Evolutionary conservation across 1,284 basidiomycete genomes (phyloP).

Genomic region (Vanrija humicola): DNA sequence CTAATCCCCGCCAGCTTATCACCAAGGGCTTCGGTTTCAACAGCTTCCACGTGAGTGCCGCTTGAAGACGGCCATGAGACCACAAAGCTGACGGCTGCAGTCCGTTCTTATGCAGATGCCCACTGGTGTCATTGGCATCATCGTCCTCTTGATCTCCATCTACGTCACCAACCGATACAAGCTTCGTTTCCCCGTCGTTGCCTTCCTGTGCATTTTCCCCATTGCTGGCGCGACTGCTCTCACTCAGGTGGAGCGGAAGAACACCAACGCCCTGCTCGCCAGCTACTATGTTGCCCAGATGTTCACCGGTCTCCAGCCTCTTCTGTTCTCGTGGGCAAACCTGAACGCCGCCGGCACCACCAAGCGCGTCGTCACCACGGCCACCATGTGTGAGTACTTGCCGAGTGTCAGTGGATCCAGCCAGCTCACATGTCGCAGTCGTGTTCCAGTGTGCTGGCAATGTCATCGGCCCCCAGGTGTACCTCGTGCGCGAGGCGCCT

Average conservation of each 20-base stretch:
- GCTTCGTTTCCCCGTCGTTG: slow-evolving; percentile 55
- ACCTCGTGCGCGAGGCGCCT: slow-evolving; percentile 32
- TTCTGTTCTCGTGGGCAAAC: slow-evolving; percentile 40
- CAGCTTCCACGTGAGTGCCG: slow-evolving; percentile 36
- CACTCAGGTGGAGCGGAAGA: slow-evolving; percentile 24
- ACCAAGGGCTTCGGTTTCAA: slow-evolving; percentile 35
- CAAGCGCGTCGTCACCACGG: slow-evolving; percentile 41
- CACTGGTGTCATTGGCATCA: slow-evolving; percentile 54
- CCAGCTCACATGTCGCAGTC: slow-evolving; percentile 4
- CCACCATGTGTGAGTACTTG: slow-evolving; percentile 22
- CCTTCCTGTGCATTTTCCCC: slow-evolving; percentile 37
- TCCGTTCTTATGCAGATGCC: slow-evolving; percentile 50
- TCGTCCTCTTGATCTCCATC: slow-evolving; percentile 50
- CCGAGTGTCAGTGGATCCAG: slow-evolving; percentile 19
- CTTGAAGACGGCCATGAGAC: too few relatives aligned
- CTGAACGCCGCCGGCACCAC: slow-evolving; percentile 43
- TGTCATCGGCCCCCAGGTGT: slow-evolving; percentile 42
- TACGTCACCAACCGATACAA: slow-evolving; percentile 53
- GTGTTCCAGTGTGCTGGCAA: background rate
- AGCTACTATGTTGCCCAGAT: slow-evolving; percentile 40
- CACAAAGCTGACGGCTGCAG: too few relatives aligned
- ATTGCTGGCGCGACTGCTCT: slow-evolving; percentile 42
- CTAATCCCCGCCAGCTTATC: slow-evolving; percentile 1
- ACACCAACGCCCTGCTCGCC: slow-evolving; percentile 32
- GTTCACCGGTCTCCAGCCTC: slow-evolving; percentile 36